phyloP scores from a whole-genome alignment of 192 early-diverging fungal species.

The Podila verticillata region DNA sequence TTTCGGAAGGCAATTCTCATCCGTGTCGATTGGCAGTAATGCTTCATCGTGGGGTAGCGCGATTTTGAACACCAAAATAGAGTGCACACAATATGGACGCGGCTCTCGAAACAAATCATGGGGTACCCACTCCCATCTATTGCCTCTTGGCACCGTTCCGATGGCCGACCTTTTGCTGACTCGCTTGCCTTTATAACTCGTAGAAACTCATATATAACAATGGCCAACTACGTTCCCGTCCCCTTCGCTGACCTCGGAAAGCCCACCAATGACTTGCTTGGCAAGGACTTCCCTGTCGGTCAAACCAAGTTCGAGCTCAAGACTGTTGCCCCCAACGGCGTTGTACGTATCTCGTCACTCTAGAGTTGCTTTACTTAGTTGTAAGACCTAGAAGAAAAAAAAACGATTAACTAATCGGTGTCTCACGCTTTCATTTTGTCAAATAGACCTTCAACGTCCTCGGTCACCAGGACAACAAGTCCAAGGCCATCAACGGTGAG shows the following conservation, averaged over 20 bases:
- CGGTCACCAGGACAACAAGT: slow-evolving; percentile 95
- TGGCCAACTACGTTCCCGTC: slow-evolving; percentile 71
- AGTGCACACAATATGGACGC: no score
- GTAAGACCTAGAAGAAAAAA: not conserved
- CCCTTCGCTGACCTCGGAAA: slow-evolving; percentile 96
- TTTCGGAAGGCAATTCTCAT: no score
- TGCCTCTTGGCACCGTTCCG: no score
- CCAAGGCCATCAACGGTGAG: slow-evolving; percentile 92
- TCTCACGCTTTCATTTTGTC: not conserved
- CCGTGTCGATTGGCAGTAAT: no score
- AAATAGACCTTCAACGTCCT: slow-evolving; percentile 92
- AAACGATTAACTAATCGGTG: no score
- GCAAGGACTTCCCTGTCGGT: slow-evolving; percentile 97
- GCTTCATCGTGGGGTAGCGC: no score
- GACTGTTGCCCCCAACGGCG: slow-evolving; percentile 95
- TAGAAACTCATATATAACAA: slow-evolving; percentile 20
- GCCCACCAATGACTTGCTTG: slow-evolving; percentile 91
- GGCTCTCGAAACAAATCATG: no score
- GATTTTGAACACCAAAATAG: no score
- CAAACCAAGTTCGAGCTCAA: slow-evolving; percentile 97
- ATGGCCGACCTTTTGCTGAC: not conserved
- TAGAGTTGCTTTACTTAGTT: no score
- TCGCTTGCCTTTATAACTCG: not conserved
- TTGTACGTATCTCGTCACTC: slow-evolving; percentile 70
- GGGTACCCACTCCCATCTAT: no score